These are phyloP conservation scores for Tillandsia leiboldiana DNA, from an alignment of 176 grass and related monocot species.

Conservation along the genomic window DNA sequence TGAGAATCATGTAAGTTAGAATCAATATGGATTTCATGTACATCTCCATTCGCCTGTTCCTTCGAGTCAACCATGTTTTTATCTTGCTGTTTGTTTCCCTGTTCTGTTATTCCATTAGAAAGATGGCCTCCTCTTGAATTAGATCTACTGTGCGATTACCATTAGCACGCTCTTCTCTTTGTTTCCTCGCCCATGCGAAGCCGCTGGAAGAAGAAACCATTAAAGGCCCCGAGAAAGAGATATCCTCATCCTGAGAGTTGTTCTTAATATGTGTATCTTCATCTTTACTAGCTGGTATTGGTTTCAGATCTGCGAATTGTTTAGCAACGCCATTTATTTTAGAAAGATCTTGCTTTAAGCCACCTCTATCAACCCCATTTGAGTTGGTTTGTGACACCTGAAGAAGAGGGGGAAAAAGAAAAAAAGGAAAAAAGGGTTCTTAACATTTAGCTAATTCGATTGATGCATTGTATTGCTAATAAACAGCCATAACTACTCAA, in stretches of 20 bases:
- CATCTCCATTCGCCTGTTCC: conserved; percentile 31
- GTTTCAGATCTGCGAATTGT: conserved; percentile 43
- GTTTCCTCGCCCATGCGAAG: conserved; percentile 77
- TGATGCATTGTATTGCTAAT: background rate
- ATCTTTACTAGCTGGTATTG: conserved; percentile 29
- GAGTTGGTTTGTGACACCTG: conserved; percentile 39
- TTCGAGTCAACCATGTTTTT: conserved; percentile 31
- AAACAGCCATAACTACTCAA: conserved; percentile 6
- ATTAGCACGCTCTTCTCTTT: conserved; percentile 33
- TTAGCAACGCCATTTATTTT: conserved; percentile 40
- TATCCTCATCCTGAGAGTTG: conserved; percentile 36
- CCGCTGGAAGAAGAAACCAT: conserved; percentile 62
- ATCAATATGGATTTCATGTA: conserved; percentile 9
- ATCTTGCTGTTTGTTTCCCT: conserved; percentile 18
- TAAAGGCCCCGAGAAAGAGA: conserved; percentile 67
- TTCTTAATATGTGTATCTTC: conserved; percentile 30
- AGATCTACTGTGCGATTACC: conserved; percentile 38
- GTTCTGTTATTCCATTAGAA: conserved; percentile 11
- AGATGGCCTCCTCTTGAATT: conserved; percentile 41
- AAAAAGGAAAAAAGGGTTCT: conserved; percentile 11
- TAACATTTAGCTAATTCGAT: conserved; percentile 3
- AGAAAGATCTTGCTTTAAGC: conserved; percentile 26
- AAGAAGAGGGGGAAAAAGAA: conserved; percentile 12
- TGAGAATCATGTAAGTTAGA: conserved; percentile 28
- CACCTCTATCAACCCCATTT: conserved; percentile 32